Conservation (phyloP, 768 basidiomycete genomes). For the Podaxis sp. region DNA sequence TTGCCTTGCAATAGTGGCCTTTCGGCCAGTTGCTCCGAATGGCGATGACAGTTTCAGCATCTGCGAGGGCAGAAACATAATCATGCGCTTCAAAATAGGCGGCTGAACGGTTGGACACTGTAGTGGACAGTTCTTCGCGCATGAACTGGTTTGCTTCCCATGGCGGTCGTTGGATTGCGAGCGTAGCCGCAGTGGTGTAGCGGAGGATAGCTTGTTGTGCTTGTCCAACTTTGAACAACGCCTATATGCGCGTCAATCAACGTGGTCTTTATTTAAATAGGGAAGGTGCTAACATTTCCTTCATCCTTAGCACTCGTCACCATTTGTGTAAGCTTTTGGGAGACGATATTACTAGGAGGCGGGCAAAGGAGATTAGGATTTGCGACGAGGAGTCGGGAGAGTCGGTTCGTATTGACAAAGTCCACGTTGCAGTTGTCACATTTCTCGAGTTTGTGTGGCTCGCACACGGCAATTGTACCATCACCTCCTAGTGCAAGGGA, state of each 20-base stretch:
- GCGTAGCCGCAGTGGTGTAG: slow-evolving; percentile 75
- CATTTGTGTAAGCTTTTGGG: slow-evolving; percentile 71
- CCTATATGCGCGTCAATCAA: slow-evolving; percentile 43
- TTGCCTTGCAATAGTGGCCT: slow-evolving; percentile 93
- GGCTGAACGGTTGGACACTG: slow-evolving; percentile 90
- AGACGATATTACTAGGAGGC: slow-evolving; percentile 77
- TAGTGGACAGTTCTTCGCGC: slow-evolving; percentile 88
- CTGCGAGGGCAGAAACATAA: slow-evolving; percentile 74
- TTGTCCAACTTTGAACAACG: slow-evolving; percentile 74
- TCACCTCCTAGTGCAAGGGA: slow-evolving; percentile 56
- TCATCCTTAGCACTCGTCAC: slow-evolving; percentile 87
- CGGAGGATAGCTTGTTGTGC: slow-evolving; percentile 70
- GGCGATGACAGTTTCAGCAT: slow-evolving; percentile 88
- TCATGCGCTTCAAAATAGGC: slow-evolving; percentile 79
- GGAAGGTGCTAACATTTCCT: slow-evolving; percentile 72
- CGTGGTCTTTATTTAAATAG: neutral
- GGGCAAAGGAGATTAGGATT: slow-evolving; percentile 76
- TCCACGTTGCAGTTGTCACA: slow-evolving; percentile 75
- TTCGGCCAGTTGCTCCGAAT: slow-evolving; percentile 91
- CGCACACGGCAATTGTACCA: slow-evolving; percentile 58
- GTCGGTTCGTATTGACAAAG: slow-evolving; percentile 73
- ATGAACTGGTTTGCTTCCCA: slow-evolving; percentile 86
- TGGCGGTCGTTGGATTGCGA: slow-evolving; percentile 79
- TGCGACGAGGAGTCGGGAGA: slow-evolving; percentile 65
- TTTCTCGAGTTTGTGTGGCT: slow-evolving; percentile 66